Evolutionary conservation across 768 basidiomycete species (phyloP).

Genomic region (Vararia minispora): DNA sequence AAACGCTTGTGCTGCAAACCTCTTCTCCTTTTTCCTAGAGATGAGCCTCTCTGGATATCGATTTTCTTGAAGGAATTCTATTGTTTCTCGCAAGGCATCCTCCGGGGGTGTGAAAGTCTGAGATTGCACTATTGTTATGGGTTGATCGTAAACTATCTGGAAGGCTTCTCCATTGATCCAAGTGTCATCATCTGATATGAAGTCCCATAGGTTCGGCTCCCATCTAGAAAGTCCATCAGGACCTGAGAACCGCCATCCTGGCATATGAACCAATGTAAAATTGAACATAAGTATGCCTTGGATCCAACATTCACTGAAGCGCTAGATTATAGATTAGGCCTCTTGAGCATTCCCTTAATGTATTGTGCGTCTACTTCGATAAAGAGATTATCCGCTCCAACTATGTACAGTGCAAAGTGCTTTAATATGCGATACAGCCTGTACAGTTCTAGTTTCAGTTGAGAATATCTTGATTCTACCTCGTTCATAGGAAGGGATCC

Average conservation of each 20-base stretch:
- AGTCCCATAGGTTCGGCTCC: slow-evolving; percentile 10
- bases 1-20: too few relatives aligned
- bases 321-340: slow-evolving; percentile 26
- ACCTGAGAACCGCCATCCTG: slow-evolving; percentile 21
- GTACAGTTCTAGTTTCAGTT: slow-evolving; percentile 21
- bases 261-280: slow-evolving; percentile 28
- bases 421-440: slow-evolving; percentile 16
- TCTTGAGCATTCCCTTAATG: slow-evolving; percentile 32
- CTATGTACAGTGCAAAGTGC: slow-evolving; percentile 15
- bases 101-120: too few relatives aligned
- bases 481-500: slow-evolving; percentile 25
- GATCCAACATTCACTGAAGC: slow-evolving; percentile 32
- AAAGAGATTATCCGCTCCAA: slow-evolving; percentile 20
- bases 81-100: too few relatives aligned
- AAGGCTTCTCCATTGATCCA: slow-evolving; percentile 5
- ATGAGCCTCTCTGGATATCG: too few relatives aligned
- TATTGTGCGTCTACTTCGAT: slow-evolving; percentile 29
- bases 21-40: too few relatives aligned
- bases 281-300: slow-evolving; percentile 25
- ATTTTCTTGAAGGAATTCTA: too few relatives aligned
- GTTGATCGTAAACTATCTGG: too few relatives aligned
- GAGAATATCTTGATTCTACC: slow-evolving; percentile 16
- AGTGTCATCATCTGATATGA: slow-evolving; percentile 9
- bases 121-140: too few relatives aligned
- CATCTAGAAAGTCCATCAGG: slow-evolving; percentile 29